phyloP scores from a whole-genome alignment of 768 basidiomycete species.

The Paxillus ammoniavirescens region DNA sequence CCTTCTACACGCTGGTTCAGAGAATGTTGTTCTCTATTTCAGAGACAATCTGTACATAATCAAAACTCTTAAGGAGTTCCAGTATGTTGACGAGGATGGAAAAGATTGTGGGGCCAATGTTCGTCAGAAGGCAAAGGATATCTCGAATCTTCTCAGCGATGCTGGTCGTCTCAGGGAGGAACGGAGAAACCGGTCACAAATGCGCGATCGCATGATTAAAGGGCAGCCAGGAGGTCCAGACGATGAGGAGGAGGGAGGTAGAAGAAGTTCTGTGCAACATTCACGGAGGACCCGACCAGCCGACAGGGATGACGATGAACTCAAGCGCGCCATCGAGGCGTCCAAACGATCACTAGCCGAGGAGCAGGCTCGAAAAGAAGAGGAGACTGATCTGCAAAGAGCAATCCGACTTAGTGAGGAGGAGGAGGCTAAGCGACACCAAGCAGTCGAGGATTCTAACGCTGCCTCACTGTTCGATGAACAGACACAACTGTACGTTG shows the following conservation, averaged over 20 bases:
- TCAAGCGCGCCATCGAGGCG: slow-evolving; percentile 84
- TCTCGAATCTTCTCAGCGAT: slow-evolving; percentile 90
- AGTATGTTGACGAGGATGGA: slow-evolving; percentile 90
- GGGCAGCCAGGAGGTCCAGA: slow-evolving; percentile 44
- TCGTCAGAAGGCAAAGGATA: slow-evolving; percentile 96
- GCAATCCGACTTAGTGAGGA: slow-evolving; percentile 88
- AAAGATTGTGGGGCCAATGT: slow-evolving; percentile 99
- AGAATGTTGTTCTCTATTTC: slow-evolving; percentile 99
- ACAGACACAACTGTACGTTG: slow-evolving; percentile 68
- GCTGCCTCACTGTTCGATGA: slow-evolving; percentile 84
- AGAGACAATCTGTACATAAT: slow-evolving; percentile 95
- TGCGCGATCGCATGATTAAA: slow-evolving; percentile 93
- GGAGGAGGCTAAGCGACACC: slow-evolving; percentile 78
- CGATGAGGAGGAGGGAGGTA: slow-evolving; percentile 28
- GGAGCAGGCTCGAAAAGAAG: slow-evolving; percentile 60
- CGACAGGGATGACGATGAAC: slow-evolving; percentile 78
- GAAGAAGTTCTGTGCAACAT: slow-evolving; percentile 13
- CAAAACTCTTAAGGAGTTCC: slow-evolving; percentile 99
- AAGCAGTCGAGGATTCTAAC: slow-evolving; percentile 72
- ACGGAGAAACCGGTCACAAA: slow-evolving; percentile 76
- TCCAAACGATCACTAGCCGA: slow-evolving; percentile 72
- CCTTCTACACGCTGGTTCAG: slow-evolving; percentile 91
- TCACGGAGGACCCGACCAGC: slow-evolving; percentile 14
- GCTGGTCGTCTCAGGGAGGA: slow-evolving; percentile 83
- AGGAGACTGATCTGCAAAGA: slow-evolving; percentile 80